These are phyloP conservation scores for Tricholoma sp. DNA, from an alignment of 768 basidiomycete genomes.

Conservation along the genomic window DNA sequence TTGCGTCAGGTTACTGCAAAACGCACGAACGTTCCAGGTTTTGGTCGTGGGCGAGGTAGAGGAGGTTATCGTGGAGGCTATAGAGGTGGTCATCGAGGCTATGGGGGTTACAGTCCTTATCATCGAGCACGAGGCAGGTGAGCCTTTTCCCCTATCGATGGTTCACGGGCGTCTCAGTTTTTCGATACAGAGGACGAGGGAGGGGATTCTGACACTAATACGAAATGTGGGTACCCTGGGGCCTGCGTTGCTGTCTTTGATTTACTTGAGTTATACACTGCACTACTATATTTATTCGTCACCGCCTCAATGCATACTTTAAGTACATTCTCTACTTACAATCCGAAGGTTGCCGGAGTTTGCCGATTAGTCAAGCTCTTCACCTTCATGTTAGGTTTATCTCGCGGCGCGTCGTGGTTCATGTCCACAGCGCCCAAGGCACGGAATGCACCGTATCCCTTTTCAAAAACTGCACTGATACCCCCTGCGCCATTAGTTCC, in stretches of 20 bases:
- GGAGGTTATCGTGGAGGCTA: constrained; percentile 50
- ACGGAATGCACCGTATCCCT: constrained; percentile 50
- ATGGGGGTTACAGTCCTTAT: constrained; percentile 57
- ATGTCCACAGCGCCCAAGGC: constrained; percentile 40
- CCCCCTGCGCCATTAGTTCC: constrained; percentile 39
- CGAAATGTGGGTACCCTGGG: constrained; percentile 8
- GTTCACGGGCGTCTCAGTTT: constrained; percentile 1
- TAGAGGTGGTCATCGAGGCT: constrained; percentile 44
- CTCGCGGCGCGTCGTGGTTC: constrained; percentile 32
- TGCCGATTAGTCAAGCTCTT: not conserved
- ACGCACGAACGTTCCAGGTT: constrained; percentile 93
- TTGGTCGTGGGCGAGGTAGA: constrained; percentile 77
- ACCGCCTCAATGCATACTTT: constrained; percentile 5
- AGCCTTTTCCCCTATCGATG: constrained; percentile 15
- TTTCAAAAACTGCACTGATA: constrained; percentile 63
- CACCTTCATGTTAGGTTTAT: constrained; percentile 26
- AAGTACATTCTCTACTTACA: not conserved
- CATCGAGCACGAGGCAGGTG: constrained; percentile 67
- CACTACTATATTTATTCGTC: constrained; percentile 9
- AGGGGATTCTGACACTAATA: constrained; percentile 53
- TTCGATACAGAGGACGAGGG: constrained; percentile 39
- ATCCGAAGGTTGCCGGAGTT: constrained; percentile 4
- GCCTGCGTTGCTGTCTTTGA: not conserved
- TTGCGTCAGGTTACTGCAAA: constrained; percentile 80
- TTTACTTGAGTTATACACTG: constrained; percentile 9